Percentiles rank a stretch among this genome's conserved stretches.
phyloP scores from a whole-genome alignment of 257 asterid species.

The Petrea volubilis region DNA sequence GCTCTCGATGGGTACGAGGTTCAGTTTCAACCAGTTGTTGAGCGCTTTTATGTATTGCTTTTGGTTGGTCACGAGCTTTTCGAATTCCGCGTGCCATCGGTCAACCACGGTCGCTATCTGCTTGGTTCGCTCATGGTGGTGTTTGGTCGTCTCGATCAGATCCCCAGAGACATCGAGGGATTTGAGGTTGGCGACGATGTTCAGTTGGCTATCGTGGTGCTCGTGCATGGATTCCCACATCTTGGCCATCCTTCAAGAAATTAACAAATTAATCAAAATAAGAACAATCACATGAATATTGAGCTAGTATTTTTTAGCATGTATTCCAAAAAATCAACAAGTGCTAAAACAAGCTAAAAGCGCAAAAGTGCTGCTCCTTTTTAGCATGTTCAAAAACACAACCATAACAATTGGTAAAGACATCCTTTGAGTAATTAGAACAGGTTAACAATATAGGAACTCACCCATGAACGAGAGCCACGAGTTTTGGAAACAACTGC shows the following conservation, averaged over 20 bases:
- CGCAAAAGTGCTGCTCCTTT: too few species aligned
- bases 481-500: constrained; percentile 88
- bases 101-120: constrained; percentile 72
- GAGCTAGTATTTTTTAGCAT: too few species aligned
- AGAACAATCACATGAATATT: too few species aligned
- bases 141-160: constrained; percentile 73
- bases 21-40: constrained; percentile 79
- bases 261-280: not conserved
- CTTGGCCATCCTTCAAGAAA: constrained; percentile 70
- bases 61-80: constrained; percentile 69
- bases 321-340: too few species aligned
- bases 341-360: too few species aligned
- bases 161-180: constrained; percentile 58
- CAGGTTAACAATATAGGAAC: constrained; percentile 25
- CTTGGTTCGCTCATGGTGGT: constrained; percentile 77
- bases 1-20: constrained; percentile 85
- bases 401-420: too few species aligned
- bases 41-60: constrained; percentile 62
- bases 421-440: too few species aligned
- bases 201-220: constrained; percentile 71
- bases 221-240: constrained; percentile 88
- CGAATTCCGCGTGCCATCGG: constrained; percentile 77
- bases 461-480: constrained; percentile 82
- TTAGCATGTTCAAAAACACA: too few species aligned
- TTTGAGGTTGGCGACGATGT: constrained; percentile 65